Conservation (phyloP, 805 yeast species). For the Kodamaea fukazawae region DNA sequence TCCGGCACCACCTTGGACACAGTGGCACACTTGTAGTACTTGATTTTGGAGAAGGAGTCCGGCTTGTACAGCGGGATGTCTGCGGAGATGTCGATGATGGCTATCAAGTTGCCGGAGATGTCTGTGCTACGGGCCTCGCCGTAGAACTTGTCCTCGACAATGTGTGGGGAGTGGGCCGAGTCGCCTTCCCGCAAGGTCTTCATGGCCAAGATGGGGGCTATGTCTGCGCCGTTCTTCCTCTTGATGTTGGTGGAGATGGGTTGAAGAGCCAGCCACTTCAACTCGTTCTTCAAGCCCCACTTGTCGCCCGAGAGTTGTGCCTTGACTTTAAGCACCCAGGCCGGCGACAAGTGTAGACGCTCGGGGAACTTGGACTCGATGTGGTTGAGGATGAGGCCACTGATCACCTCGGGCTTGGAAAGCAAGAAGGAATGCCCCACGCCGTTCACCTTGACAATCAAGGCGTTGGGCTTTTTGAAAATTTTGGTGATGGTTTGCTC, state of each 20-base stretch:
- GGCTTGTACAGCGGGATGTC: slow-evolving; percentile 74
- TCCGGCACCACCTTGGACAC: slow-evolving; percentile 78
- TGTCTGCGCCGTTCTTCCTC: slow-evolving; percentile 26
- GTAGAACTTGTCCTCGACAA: slow-evolving; percentile 47
- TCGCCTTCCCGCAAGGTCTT: slow-evolving; percentile 71
- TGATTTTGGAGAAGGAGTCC: slow-evolving; percentile 46
- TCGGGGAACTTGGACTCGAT: slow-evolving; percentile 47
- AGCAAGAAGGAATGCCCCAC: slow-evolving; percentile 68
- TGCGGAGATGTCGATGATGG: slow-evolving; percentile 67
- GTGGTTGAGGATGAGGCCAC: slow-evolving; percentile 61
- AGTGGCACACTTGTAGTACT: slow-evolving; percentile 70
- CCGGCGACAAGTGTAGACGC: slow-evolving; percentile 54
- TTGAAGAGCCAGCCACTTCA: slow-evolving; percentile 61
- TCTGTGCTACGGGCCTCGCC: slow-evolving; percentile 26
- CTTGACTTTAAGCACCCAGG: slow-evolving; percentile 67
- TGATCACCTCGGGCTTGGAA: slow-evolving; percentile 60
- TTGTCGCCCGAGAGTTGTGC: slow-evolving; percentile 66
- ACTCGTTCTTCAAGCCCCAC: slow-evolving; percentile 77
- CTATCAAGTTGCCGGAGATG: slow-evolving; percentile 42
- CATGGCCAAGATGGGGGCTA: slow-evolving; percentile 62
- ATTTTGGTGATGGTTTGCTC: slow-evolving; percentile 6
- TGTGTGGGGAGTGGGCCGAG: slow-evolving; percentile 53
- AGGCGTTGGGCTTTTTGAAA: slow-evolving; percentile 4
- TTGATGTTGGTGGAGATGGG: slow-evolving; percentile 48
- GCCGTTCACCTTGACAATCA: slow-evolving; percentile 30